Evolutionary conservation across 2,329 filamentous ascomycete genomes (phyloP).

Genomic region (Pseudogymnoascus verrucosus): DNA sequence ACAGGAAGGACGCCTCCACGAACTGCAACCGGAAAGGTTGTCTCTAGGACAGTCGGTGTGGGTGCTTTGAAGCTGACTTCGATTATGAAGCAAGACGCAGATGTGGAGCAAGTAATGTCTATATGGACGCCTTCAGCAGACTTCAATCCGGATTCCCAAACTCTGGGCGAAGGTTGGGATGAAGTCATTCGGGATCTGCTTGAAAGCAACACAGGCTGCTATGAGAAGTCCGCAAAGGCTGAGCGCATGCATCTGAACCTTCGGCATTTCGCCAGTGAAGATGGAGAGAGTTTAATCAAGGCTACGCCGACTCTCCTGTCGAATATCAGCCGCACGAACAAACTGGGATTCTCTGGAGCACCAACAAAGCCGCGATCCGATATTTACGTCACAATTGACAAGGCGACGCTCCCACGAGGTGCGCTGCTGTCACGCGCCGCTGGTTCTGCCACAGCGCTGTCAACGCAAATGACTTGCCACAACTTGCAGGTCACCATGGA

Average conservation of each 20-base stretch:
- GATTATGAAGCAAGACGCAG: conserved; percentile 62
- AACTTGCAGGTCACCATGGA: conserved; percentile 87
- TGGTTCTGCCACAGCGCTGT: conserved; percentile 68
- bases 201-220: conserved; percentile 63
- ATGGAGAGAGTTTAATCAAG: conserved; percentile 74
- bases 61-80: conserved; percentile 70
- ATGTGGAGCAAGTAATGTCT: conserved; percentile 66
- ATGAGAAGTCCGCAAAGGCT: conserved; percentile 62
- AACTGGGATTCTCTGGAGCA: conserved; percentile 89
- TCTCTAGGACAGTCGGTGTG: conserved; percentile 65
- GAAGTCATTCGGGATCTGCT: conserved; percentile 66
- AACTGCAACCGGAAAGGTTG: conserved; percentile 42
- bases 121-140: conserved; percentile 63
- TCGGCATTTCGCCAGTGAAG: conserved; percentile 66
- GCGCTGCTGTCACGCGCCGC: conserved; percentile 57
- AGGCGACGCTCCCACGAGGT: conserved; percentile 71
- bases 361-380: conserved; percentile 84
- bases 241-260: conserved; percentile 75
- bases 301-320: conserved; percentile 82
- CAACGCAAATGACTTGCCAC: conserved; percentile 51
- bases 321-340: conserved; percentile 69
- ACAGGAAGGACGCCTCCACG: conserved; percentile 36
- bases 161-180: conserved; percentile 60
- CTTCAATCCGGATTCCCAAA: conserved; percentile 44
- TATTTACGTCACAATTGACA: conserved; percentile 82